Percentiles rank a stretch among this genome's conserved stretches.
phyloP scores from a whole-genome alignment of 306 rosid species.

The Fagus crenata region DNA sequence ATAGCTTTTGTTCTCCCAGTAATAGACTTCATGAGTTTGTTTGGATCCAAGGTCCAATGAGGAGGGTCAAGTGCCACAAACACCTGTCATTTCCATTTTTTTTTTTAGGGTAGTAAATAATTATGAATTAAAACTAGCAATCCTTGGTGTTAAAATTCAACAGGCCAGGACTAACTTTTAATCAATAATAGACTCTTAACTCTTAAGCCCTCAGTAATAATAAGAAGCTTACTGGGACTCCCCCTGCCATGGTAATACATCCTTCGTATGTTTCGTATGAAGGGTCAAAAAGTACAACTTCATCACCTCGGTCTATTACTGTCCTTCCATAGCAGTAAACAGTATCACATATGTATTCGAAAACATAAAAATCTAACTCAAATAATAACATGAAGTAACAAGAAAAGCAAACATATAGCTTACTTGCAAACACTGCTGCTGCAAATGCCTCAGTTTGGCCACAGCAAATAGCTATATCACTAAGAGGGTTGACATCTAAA shows the following conservation, averaged over 20 bases:
- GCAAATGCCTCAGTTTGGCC: constrained; percentile 88
- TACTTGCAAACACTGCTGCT: constrained; percentile 71
- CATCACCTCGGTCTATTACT: constrained; percentile 80
- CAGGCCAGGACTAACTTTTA: background rate
- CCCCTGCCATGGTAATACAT: constrained; percentile 66
- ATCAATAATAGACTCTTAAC: background rate
- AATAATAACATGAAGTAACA: background rate
- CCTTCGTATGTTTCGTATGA: constrained; percentile 66
- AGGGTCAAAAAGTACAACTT: constrained; percentile 73
- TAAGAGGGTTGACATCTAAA: constrained; percentile 64
- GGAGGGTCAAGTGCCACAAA: constrained; percentile 78
- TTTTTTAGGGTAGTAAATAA: constrained; percentile 19
- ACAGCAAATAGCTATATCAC: constrained; percentile 77
- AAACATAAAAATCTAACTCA: background rate
- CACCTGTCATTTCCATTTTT: constrained; percentile 45
- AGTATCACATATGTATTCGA: background rate
- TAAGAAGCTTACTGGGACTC: constrained; percentile 62
- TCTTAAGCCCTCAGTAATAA: constrained; percentile 7
- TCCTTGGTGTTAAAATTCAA: constrained; percentile 9
- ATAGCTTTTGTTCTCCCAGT: constrained; percentile 75
- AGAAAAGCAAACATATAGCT: background rate
- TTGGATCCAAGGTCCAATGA: constrained; percentile 68
- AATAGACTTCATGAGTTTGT: constrained; percentile 53
- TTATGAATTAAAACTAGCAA: constrained; percentile 4
- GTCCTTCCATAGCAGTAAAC: constrained; percentile 34